Percentiles rank a stretch among this genome's conserved stretches.
These are phyloP conservation scores for Arthrobotrys iridis DNA, from an alignment of 2,329 filamentous ascomycete species.

Conservation along the genomic window DNA sequence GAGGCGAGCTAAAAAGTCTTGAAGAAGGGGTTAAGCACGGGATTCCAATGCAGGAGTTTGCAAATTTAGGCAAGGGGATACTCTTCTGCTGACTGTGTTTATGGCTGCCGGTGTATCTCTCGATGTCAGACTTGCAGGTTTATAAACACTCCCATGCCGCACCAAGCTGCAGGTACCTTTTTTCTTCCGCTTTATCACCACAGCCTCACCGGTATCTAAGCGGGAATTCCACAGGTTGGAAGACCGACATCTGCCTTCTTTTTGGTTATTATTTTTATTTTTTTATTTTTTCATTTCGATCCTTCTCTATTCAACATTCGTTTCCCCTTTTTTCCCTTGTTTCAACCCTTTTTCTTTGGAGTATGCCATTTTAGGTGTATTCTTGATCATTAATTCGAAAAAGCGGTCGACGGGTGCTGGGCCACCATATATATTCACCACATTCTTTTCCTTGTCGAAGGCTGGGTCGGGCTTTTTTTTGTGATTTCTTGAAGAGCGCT, in stretches of 20 bases:
- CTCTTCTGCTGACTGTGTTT: slow-evolving; percentile 14
- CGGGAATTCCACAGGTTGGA: slow-evolving; percentile 21
- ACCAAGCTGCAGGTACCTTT: slow-evolving; percentile 13
- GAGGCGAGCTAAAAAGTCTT: neutral
- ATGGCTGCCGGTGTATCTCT: neutral
- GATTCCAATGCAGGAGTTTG: neutral
- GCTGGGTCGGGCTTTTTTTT: neutral
- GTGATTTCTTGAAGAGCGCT: slow-evolving; percentile 11
- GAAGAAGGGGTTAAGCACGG: slow-evolving; percentile 9
- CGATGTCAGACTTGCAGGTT: slow-evolving; percentile 22
- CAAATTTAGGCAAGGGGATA: neutral
- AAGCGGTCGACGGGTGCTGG: slow-evolving; percentile 3
- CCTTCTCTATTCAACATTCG: neutral
- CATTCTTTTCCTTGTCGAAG: slow-evolving; percentile 5
- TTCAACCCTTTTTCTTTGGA: neutral
- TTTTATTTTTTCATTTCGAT: too few relatives aligned
- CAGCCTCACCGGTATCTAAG: slow-evolving; percentile 23
- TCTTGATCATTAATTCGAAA: slow-evolving; percentile 9
- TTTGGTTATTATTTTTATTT: too few relatives aligned
- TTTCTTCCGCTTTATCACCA: slow-evolving; percentile 17
- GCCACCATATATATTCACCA: slow-evolving; percentile 13
- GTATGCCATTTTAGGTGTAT: neutral
- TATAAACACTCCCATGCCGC: slow-evolving; percentile 19
- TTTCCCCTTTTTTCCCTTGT: slow-evolving; percentile 17
- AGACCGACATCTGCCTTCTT: neutral